Base-by-base conservation (phyloP, 495 filamentous ascomycete genomes). In the Apiosordaria backusii region DNA sequence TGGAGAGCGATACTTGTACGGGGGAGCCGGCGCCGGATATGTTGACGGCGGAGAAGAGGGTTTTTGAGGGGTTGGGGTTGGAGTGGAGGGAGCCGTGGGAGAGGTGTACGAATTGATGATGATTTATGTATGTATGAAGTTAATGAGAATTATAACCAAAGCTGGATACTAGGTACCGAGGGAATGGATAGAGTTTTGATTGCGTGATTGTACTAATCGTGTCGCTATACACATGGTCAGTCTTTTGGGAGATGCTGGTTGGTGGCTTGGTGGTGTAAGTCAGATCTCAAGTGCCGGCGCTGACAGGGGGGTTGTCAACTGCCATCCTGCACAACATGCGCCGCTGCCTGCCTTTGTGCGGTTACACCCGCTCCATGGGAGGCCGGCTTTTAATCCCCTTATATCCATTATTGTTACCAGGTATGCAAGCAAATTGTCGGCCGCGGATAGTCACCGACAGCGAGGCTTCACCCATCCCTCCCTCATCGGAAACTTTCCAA, bases 51-150 rank as follows among this genome's bases (percentile, higher is more conserved):
- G 95, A 99, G 82, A 87, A 81, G 72, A 82, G 86, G 62, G 88
- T 97, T 10, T 95, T 99, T 83, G 86, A 88, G 71, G 87, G 87
- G 5, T 69, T 99, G 66, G 92, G 88, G 0, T 71, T 98, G 69
- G 85, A 83, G 50, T 99, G 85, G 82, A 81, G 88, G 52, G 80
- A 86, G 53, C 89, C 95, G 0, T 84, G 83, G 67, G 88, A 93
- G 73, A 84, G 93, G 68, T 93, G 90, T 72, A 92, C 92, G 0
- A 84, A 88, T 52, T 95, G 59, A 71, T 54, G 16, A 3, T 23
- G 52, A 22, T n/a, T n/a, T n/a, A n/a, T n/a, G n/a, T n/a, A n/a
- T n/a, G n/a, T n/a, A n/a, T n/a, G n/a, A n/a, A n/a, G n/a, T n/a
- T n/a, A n/a, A n/a, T n/a, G n/a, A n/a, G n/a, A n/a, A n/a, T n/a